Evolutionary conservation across 2,329 filamentous ascomycete genomes (phyloP).

Genomic region (Aspergillus tanneri): DNA sequence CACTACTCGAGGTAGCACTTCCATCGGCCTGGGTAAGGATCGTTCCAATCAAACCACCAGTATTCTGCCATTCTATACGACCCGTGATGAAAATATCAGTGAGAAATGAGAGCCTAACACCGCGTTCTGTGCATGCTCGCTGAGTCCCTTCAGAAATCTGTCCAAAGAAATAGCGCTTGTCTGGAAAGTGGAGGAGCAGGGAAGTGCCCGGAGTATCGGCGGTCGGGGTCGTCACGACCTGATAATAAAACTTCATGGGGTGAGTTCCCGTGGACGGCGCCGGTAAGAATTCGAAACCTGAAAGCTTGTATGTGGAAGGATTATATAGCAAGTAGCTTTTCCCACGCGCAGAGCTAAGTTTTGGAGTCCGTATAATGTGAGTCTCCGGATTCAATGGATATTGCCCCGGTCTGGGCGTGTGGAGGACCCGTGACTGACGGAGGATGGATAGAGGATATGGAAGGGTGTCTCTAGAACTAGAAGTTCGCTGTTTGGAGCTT

Average conservation of each 20-base stretch:
- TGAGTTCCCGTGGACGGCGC: constrained; percentile 5
- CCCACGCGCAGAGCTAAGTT: background rate
- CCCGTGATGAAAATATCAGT: constrained; percentile 83
- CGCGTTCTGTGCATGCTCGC: constrained; percentile 69
- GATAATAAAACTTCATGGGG: constrained; percentile 70
- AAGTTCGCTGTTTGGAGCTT: background rate
- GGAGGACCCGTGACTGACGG: background rate
- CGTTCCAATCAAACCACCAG: constrained; percentile 80
- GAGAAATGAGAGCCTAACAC: constrained; percentile 62
- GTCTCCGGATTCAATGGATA: constrained; percentile 8
- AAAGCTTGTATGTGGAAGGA: constrained; percentile 13
- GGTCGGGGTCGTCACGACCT: constrained; percentile 78
- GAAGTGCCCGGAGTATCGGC: constrained; percentile 81
- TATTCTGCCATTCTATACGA: constrained; percentile 68
- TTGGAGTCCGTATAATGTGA: constrained; percentile 17
- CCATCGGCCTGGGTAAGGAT: constrained; percentile 79
- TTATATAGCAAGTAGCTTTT: constrained; percentile 28
- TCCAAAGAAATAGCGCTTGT: constrained; percentile 81
- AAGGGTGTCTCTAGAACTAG: background rate
- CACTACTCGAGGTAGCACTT: constrained; percentile 49
- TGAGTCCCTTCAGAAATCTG: constrained; percentile 81
- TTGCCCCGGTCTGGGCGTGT: background rate
- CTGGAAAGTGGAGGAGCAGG: constrained; percentile 75
- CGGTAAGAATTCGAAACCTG: constrained; percentile 14
- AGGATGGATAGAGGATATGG: background rate